Conservation (phyloP, 2,329 filamentous ascomycete species). For the Mollisia scopiformis region DNA sequence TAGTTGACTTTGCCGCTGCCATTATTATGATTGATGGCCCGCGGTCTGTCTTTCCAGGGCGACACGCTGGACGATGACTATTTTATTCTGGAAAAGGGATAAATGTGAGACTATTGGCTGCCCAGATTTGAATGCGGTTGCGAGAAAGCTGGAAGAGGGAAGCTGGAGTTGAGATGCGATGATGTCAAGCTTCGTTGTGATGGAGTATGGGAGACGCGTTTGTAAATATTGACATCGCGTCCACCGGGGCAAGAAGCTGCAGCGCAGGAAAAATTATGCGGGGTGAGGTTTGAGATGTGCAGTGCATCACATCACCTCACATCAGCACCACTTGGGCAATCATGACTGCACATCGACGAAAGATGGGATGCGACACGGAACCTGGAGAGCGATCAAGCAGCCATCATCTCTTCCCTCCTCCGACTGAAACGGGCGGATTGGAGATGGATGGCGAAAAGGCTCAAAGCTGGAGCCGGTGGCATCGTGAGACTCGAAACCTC, state of each 20-base stretch:
- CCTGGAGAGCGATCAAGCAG: conserved; percentile 1
- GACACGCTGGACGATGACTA: conserved; percentile 8
- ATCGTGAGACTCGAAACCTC: neutral
- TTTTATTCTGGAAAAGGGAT: neutral
- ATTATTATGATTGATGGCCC: too few relatives aligned
- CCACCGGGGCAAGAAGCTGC: neutral
- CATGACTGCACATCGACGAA: neutral
- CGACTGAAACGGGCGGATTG: neutral
- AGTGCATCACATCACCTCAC: neutral
- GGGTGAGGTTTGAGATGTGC: neutral
- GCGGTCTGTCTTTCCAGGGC: neutral
- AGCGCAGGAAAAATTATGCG: neutral
- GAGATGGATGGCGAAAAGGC: neutral
- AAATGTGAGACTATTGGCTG: conserved; percentile 7
- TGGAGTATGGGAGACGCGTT: conserved; percentile 19
- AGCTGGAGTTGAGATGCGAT: conserved; percentile 1
- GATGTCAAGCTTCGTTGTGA: conserved; percentile 19
- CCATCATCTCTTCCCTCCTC: neutral
- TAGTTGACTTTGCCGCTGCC: conserved; percentile 6
- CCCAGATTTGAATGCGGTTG: neutral
- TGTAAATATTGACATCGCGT: conserved; percentile 33
- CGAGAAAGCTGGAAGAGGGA: neutral
- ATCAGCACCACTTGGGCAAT: neutral
- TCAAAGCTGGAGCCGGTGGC: neutral
- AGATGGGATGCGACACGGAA: neutral